Percentiles rank a stretch among this genome's conserved stretches.
Conservation (phyloP, 129 eudicot species). For the Chrysanthemum lavandulifolium region DNA sequence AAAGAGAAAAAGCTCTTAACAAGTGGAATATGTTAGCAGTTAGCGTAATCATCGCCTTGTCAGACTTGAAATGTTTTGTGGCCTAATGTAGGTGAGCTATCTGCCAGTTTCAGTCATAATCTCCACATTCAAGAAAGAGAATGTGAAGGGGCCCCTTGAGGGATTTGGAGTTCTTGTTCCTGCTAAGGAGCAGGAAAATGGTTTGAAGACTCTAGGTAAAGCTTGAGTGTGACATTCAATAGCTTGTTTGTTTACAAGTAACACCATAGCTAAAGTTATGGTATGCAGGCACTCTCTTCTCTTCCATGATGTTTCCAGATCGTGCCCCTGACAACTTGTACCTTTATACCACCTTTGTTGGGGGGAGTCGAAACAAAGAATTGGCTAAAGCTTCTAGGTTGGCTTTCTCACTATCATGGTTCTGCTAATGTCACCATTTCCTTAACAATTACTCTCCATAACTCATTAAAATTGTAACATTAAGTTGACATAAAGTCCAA, state of each 20-base stretch:
- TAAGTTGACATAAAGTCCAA: background rate
- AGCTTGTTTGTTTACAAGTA: background rate
- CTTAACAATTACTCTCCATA: background rate
- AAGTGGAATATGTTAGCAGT: conserved; percentile 4
- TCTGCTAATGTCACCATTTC: background rate
- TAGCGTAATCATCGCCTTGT: conserved; percentile 11
- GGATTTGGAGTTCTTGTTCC: conserved; percentile 98
- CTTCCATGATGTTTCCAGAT: conserved; percentile 97
- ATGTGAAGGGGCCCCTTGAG: conserved; percentile 81
- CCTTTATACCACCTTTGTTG: conserved; percentile 94
- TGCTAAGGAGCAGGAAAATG: conserved; percentile 88
- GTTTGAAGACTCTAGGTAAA: conserved; percentile 84
- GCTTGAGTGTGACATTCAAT: conserved; percentile 20
- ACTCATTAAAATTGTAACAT: background rate
- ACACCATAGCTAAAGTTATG: conserved; percentile 3
- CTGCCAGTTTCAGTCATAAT: conserved; percentile 84
- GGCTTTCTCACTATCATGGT: background rate
- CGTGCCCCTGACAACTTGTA: conserved; percentile 73
- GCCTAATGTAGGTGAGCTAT: conserved; percentile 67
- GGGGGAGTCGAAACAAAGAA: conserved; percentile 89
- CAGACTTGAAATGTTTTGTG: background rate
- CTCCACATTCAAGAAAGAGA: conserved; percentile 83
- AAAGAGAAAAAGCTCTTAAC: conserved; percentile 9
- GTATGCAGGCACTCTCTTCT: conserved; percentile 88
- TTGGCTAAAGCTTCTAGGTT: conserved; percentile 93